Evolutionary conservation across 2,329 filamentous ascomycete genomes (phyloP), one percentile per base, ranked within the genome.

Genomic region (Alternaria viburni): DNA sequence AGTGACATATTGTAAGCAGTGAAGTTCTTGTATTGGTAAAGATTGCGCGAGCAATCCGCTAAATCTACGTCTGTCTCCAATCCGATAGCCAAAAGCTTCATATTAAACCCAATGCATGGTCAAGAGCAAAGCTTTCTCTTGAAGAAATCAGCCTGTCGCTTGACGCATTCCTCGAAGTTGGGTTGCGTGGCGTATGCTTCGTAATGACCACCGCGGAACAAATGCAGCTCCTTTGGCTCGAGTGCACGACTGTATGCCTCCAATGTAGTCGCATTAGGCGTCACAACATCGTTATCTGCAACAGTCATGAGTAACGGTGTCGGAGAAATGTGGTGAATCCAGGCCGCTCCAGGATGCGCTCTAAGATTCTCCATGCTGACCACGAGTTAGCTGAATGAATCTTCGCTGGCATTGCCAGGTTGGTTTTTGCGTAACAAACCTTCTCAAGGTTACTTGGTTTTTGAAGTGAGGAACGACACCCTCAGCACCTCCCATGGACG

Each of bases 201-300:
- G 49, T 32, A 57, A 26, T 57, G 55, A 23, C 55, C 55, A 15
- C 55, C 55, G 17, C 26, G 26, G 25, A 49, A 32, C 10, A 57
- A 21, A 11, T 57, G 55, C 55, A 57, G 55, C 43, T 49, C 25
- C 45, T 57, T 57, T 30, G 55, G 55, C 55, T 57, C 55, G n/a
- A 30, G 43, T 17, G 55, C 55, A 28, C 55, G 55, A 19, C 15
- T 25, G 17, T 49, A 57, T 41, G 55, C 55, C 17, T 57, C 55
- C 26, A 57, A 17, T 13, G 55, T 36, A 23, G 30, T 49, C 11
- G 25, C 44, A 13, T 28, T 50, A 4, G 55, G 55, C 25, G 55
- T 50, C 26, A 49, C 25, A 21, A 57, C 28, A 19, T 57, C 55
- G 23, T 49, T 43, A 12, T 50, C 44, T 9, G 55, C 55, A 25